Conservation (phyloP, 805 yeast species). For the Peterozyma xylosa region DNA sequence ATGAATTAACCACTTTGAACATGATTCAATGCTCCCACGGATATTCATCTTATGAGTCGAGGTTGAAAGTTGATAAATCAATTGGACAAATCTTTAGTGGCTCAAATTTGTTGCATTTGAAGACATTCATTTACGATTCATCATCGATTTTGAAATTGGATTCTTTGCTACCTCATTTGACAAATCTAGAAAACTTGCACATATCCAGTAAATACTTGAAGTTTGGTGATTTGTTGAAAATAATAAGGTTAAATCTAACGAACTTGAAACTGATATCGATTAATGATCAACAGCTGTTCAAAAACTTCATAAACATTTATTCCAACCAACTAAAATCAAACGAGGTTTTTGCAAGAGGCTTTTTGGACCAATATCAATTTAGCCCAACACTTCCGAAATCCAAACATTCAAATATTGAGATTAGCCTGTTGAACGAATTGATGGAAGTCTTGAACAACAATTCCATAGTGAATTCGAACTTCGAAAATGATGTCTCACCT, state of each 20-base stretch:
- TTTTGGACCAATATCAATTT: slow-evolving; percentile 7
- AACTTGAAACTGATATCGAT: slow-evolving; percentile 3
- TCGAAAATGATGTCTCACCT: slow-evolving; percentile 6
- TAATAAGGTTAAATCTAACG: neutral
- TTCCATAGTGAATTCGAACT: neutral
- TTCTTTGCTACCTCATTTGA: slow-evolving; percentile 1
- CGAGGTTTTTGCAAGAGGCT: slow-evolving; percentile 5
- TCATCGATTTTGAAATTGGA: slow-evolving; percentile 1
- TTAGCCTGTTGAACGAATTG: slow-evolving; percentile 1
- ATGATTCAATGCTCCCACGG: neutral
- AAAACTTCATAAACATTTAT: slow-evolving; percentile 7
- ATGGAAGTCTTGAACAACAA: slow-evolving; percentile 5
- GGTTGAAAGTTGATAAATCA: neutral
- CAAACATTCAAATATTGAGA: slow-evolving; percentile 5
- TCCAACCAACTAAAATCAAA: slow-evolving; percentile 7
- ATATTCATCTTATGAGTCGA: neutral
- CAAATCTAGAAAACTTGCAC: slow-evolving; percentile 4
- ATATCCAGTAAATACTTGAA: slow-evolving; percentile 2
- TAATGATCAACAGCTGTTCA: slow-evolving; percentile 7
- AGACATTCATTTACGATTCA: slow-evolving; percentile 5
- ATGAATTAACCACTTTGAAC: slow-evolving; percentile 1
- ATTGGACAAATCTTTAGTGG: neutral
- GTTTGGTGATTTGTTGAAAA: slow-evolving; percentile 1
- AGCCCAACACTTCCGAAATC: slow-evolving; percentile 8
- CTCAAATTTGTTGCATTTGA: neutral